phyloP scores from a whole-genome alignment of 768 basidiomycete species.

The Coprinopsis sp. region DNA sequence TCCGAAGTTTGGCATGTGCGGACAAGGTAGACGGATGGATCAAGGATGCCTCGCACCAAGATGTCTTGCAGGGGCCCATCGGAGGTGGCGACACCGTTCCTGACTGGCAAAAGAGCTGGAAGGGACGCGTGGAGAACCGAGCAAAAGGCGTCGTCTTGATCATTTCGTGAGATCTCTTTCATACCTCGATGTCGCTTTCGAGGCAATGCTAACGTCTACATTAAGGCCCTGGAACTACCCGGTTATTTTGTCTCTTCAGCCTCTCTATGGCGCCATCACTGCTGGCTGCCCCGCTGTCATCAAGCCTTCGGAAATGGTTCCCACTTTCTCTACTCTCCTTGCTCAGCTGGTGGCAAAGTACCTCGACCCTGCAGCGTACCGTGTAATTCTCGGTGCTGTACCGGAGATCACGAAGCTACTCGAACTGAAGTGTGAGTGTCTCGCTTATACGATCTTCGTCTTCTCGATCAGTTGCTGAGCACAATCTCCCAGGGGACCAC shows the following conservation, averaged over 20 bases:
- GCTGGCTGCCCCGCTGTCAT: constrained; percentile 67
- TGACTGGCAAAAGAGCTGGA: constrained; percentile 47
- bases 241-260: constrained; percentile 48
- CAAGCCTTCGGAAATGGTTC: constrained; percentile 63
- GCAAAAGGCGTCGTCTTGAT: constrained; percentile 62
- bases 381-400: constrained; percentile 55
- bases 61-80: constrained; percentile 9
- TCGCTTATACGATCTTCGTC: constrained; percentile 1
- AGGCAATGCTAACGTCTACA: not conserved
- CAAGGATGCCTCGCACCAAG: constrained; percentile 29
- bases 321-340: constrained; percentile 45
- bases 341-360: constrained; percentile 50
- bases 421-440: constrained; percentile 37
- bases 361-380: constrained; percentile 44
- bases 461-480: constrained; percentile 18
- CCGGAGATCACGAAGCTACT: constrained; percentile 52
- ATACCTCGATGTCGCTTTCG: not conserved
- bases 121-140: constrained; percentile 46
- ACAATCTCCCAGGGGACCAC: constrained; percentile 24
- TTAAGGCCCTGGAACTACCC: constrained; percentile 68
- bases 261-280: constrained; percentile 66
- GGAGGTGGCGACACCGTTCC: constrained; percentile 26
- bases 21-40: constrained; percentile 57
- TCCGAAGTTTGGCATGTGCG: constrained; percentile 38
- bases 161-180: constrained; percentile 46